Evolutionary conservation across 2,329 filamentous ascomycete species (phyloP).

Genomic region (Calonectria pauciramosa): DNA sequence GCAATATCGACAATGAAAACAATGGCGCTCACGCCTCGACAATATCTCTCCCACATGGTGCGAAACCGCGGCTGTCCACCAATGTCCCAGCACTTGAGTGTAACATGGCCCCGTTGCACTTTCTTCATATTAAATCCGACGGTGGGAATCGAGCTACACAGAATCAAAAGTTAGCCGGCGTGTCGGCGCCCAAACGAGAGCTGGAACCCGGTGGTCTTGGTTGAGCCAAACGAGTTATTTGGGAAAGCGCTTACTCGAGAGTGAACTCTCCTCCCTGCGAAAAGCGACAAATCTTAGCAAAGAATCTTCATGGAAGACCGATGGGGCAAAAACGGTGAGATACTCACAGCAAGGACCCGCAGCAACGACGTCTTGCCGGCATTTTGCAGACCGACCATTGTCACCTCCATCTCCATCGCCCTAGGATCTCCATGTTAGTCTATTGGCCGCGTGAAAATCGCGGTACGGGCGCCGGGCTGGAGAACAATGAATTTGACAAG

Average conservation of each 20-base stretch:
- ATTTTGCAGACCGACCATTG: conserved; percentile 98
- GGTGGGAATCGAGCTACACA: conserved; percentile 91
- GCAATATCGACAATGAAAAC: conserved; percentile 99
- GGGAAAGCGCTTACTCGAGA: conserved; percentile 82
- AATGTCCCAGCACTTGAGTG: conserved; percentile 98
- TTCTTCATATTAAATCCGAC: conserved; percentile 99
- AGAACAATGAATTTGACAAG: conserved; percentile 22
- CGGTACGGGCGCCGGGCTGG: conserved; percentile 23
- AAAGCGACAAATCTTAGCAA: conserved; percentile 34
- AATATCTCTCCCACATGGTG: conserved; percentile 99
- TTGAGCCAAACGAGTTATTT: conserved; percentile 30
- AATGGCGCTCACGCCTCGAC: conserved; percentile 96
- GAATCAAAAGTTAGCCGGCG: conserved; percentile 55
- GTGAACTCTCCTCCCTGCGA: conserved; percentile 95
- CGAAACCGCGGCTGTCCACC: conserved; percentile 97
- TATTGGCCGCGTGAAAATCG: conserved; percentile 37
- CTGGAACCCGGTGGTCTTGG: conserved; percentile 4
- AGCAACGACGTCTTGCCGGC: conserved; percentile 97
- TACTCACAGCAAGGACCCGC: conserved; percentile 91
- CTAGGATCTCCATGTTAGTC: conserved; percentile 61
- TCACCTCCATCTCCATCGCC: conserved; percentile 99
- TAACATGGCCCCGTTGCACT: conserved; percentile 97
- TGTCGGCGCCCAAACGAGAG: conserved; percentile 13
- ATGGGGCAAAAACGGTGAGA: not conserved
- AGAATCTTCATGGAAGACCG: conserved; percentile 30